Percentiles rank a stretch among this genome's conserved stretches.
phyloP scores from a whole-genome alignment of 2,329 filamentous ascomycete genomes.

The Colletotrichum cuscutae region DNA sequence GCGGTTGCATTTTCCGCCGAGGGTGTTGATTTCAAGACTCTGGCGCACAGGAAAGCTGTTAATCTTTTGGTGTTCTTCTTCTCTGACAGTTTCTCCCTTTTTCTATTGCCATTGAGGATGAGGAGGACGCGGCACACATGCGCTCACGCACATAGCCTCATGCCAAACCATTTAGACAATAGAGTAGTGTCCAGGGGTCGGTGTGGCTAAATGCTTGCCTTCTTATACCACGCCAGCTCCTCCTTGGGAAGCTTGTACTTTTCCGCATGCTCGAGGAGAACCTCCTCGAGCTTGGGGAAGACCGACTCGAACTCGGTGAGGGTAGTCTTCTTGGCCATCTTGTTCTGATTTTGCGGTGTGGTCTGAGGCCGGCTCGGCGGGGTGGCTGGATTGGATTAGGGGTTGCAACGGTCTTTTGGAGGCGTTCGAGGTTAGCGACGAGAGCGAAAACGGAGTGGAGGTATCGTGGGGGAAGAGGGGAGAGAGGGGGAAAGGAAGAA shows the following conservation, averaged over 20 bases:
- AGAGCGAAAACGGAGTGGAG: neutral
- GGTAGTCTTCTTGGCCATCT: slow-evolving; percentile 77
- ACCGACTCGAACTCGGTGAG: slow-evolving; percentile 89
- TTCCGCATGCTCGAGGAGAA: slow-evolving; percentile 81
- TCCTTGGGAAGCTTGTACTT: slow-evolving; percentile 85
- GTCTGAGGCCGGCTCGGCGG: neutral
- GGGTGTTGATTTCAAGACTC: slow-evolving; percentile 85
- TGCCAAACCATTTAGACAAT: neutral
- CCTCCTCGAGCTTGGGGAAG: slow-evolving; percentile 86
- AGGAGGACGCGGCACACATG: neutral
- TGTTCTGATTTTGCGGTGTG: slow-evolving; percentile 37
- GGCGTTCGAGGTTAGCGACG: neutral
- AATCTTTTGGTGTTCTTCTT: neutral
- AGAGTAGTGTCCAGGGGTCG: neutral
- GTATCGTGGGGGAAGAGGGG: neutral
- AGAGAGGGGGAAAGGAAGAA: neutral
- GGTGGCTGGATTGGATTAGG: neutral
- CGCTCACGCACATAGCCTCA: neutral
- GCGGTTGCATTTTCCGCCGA: slow-evolving; percentile 98
- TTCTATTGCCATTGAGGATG: neutral
- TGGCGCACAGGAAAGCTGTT: slow-evolving; percentile 47
- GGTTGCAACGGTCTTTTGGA: neutral
- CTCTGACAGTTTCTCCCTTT: neutral
- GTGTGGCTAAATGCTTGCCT: slow-evolving; percentile 60
- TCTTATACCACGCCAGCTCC: slow-evolving; percentile 87